Percentiles rank a stretch among this genome's conserved stretches.
These are phyloP conservation scores for Termitomyces sp. DNA, from an alignment of 768 basidiomycete genomes.

Conservation along the genomic window DNA sequence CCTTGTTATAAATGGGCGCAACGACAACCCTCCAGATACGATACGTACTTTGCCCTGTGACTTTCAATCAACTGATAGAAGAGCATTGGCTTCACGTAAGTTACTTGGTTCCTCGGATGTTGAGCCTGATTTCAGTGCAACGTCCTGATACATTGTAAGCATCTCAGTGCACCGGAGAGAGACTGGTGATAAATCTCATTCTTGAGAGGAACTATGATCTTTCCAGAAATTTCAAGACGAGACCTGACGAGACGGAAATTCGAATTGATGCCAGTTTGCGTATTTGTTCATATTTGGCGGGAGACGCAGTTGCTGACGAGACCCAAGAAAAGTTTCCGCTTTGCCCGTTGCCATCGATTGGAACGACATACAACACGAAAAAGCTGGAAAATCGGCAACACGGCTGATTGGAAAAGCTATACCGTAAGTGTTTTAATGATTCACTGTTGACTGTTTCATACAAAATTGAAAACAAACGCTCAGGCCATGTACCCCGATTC, in stretches of 20 bases:
- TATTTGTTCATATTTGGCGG: slow-evolving; percentile 3
- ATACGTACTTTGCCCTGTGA: not conserved
- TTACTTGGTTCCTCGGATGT: not conserved
- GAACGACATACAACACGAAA: not conserved
- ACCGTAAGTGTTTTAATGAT: not conserved
- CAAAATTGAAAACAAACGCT: not conserved
- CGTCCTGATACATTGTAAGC: not conserved
- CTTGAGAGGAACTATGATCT: not conserved
- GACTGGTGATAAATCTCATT: not conserved
- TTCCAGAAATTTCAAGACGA: not conserved
- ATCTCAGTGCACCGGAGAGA: not conserved
- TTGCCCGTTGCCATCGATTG: slow-evolving; percentile 5
- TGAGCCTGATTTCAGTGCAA: not conserved
- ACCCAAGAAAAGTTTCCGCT: slow-evolving; percentile 1
- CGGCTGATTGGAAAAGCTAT: not conserved
- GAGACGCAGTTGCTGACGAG: slow-evolving; percentile 1
- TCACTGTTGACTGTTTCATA: not conserved
- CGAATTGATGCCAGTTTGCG: not conserved
- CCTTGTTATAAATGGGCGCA: not conserved
- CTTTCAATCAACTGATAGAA: not conserved
- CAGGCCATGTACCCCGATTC: slow-evolving; percentile 9
- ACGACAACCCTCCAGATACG: not conserved
- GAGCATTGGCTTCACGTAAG: not conserved
- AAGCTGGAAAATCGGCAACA: not conserved
- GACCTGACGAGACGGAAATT: no score